Evolutionary conservation across 148 eudicot species (phyloP).

Genomic region (Cornus controversa): DNA sequence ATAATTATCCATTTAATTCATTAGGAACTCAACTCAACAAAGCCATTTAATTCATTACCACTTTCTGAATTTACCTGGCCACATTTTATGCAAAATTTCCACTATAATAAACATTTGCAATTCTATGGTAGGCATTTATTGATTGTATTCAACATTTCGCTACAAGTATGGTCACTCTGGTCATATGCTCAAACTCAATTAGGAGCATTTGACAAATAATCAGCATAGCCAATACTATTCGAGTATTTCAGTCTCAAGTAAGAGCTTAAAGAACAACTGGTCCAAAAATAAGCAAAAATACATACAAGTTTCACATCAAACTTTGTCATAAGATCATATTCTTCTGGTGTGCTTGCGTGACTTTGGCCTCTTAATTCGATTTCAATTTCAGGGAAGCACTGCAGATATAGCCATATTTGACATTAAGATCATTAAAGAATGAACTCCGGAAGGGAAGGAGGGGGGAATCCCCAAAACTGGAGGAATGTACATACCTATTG

Average conservation of each 20-base stretch:
- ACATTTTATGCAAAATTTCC: no score
- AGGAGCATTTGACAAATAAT: neutral
- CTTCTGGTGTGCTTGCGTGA: neutral
- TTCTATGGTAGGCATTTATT: constrained; percentile 1
- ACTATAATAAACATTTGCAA: neutral
- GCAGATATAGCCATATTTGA: constrained; percentile 16
- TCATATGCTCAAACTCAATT: neutral
- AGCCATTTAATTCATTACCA: no score
- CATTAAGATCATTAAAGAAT: neutral
- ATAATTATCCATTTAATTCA: no score
- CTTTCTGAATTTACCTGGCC: no score
- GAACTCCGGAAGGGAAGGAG: neutral
- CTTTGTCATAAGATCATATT: neutral
- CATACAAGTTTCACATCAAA: neutral
- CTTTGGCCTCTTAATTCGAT: constrained; percentile 30
- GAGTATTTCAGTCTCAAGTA: constrained; percentile 2
- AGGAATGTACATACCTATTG: constrained; percentile 48
- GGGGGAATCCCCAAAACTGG: neutral
- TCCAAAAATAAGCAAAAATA: neutral
- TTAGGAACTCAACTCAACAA: no score
- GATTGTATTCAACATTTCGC: neutral
- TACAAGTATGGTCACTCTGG: neutral
- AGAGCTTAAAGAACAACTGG: neutral
- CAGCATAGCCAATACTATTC: neutral
- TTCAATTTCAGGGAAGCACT: constrained; percentile 75